Evolutionary conservation across 2,329 filamentous ascomycete genomes (phyloP), one percentile per base, ranked within the genome.

Genomic region (Xylaria sp.): DNA sequence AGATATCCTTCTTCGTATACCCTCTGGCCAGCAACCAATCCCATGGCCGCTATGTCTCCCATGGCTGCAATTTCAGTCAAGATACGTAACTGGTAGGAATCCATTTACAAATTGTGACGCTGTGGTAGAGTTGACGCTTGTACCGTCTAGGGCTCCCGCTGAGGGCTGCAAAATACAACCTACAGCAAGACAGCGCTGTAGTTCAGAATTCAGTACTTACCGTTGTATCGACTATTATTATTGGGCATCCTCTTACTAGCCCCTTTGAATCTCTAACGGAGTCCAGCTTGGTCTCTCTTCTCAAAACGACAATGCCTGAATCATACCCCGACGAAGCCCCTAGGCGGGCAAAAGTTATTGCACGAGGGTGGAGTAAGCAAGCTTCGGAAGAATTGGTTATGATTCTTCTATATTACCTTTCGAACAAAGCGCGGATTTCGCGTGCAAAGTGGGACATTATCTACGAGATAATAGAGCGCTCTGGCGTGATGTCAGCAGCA

Each of bases 41-140:
- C 48, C 48, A 46, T 51, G 48, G 48, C 48, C 20, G 13, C 20
- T 28, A 51, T 28, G 20, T 51, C 48, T 51, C 12, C 48, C 48
- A 12, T 28, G 48, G 48, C 9, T 51, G 20, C 48, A 51, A 20
- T 51, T 51, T 51, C 48, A 51, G 48, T 51, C 48, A 51, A 51
- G 23, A 28, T 51, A 51, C 48, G 3, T 51, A 28, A 25, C 48
- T 25, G 10, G 20, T 51, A 51, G n/a, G n/a, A 51, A 28, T 20
- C 20, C 12, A 15, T 51, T 28, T 8, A 13, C 9, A 51, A 15
- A 15, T 13, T 6, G 48, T 51, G 48, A 51, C 10, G 1, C 10
- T 18, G 28, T 15, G 48, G 12, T 20, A 28, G 48, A 51, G 23
- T 51, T 51, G 3, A 25, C 13, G 20, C 23, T 25, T 51, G 23